Evolutionary conservation across 2,329 filamentous ascomycete species (phyloP), one percentile per base, ranked within the genome.

Genomic region (Podosphaera fusca): DNA sequence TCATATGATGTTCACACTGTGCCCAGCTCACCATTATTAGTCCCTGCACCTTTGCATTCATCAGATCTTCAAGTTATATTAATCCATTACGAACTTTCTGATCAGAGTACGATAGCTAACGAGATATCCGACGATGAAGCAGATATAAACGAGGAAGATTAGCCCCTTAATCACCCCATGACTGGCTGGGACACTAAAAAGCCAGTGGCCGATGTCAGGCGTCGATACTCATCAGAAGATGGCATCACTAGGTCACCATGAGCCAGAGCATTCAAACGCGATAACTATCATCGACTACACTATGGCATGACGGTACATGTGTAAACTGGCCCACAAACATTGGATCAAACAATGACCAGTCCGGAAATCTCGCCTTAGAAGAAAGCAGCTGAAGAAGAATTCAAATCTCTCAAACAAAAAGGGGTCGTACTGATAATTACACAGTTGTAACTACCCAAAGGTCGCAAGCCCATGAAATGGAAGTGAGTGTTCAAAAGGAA

Each of bases 401-500:
- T 55, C 8, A 35, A 31, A 34, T 38, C 34, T 21, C 30, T 55
- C 1, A 21, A 40, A 9, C 14, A 55, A 42, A 55, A 38, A 29
- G 52, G 35, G 9, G 36, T 35, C 3, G 42, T 55, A 40, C 14
- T 8, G 33, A 55, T 55, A 40, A 42, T 55, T 4, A 14, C 34
- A 42, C 34, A 30, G 21, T 55, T 35, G 36, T 14, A 55, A 9
- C 34, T 55, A 42, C 12, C 12, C 8, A 55, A 55, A 55, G 52
- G 35, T 5, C 52, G 52, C 35, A 55, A 38, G 30, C 35, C 52
- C n/a, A 38, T 55, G 35, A 55, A 55, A 55, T 38, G n/a, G 29
- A 55, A 55, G 21, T 55, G 52, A 35, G 52, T 55, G 2, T 55
- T 55, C 33, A 55, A 55, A 35, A 55, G 42, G 36, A 55, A 55